Base-by-base conservation (phyloP, 345 rosid species). In the Aethionema arabicum region DNA sequence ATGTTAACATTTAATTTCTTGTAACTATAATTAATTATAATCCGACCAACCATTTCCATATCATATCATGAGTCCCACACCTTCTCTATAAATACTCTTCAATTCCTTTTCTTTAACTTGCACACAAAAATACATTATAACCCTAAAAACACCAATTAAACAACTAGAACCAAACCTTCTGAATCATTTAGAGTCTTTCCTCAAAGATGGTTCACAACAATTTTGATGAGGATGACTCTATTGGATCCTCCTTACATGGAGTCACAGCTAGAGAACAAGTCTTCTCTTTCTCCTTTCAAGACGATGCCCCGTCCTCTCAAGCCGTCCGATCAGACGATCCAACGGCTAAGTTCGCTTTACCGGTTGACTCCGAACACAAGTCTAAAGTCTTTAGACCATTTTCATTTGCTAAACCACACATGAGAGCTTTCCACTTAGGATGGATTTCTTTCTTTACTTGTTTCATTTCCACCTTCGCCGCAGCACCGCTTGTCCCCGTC, bases 381-480 rank as follows among this genome's bases (percentile, higher is more conserved):
- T 90, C 98, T 29, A 84, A 68, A 65, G 87, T 70, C 54, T 80
- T 83, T 63, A 86, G 79, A 67, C 56, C 77, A 15, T 70, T 84
- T 44, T 91, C 98, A 11, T 66, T 86, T 0, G 86, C 90, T 0
- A 80, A 83, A 35, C 98, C 98, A 48, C 95, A 88, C 74, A 88
- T 88, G 98, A 69, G 88, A 68, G 83, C 95, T 0, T 88, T 91
- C 66, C 98, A 86, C 64, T 78, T 88, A 31, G 86, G 91, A 11
- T 86, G 96, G 98, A 70, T 88, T 65, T 91, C 98, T 48, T 91
- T 91, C 81, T 88, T 80, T 83, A 81, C 88, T 44, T 85, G 88
- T 75, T 88, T 91, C 63, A 79, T 91, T 57, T 91, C 98, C 15
- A 91, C 95, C 3, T 88, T 91, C 6, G 96, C 96, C 0, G 98